Evolutionary conservation across 2,329 filamentous ascomycete genomes (phyloP).

Genomic region (Magnaporthiopsis rhizophila): DNA sequence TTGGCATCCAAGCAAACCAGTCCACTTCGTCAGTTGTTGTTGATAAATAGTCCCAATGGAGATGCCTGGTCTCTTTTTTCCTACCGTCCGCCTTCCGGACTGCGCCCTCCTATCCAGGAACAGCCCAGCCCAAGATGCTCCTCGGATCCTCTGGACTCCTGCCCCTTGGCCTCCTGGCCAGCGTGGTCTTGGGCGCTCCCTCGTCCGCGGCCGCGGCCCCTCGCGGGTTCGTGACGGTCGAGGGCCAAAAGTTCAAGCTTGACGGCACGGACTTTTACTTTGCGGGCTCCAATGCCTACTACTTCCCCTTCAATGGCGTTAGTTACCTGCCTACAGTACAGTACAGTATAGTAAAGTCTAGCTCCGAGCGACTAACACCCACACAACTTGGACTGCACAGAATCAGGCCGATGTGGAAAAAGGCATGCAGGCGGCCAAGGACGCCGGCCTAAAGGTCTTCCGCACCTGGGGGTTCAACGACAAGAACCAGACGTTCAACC

Average conservation of each 20-base stretch:
- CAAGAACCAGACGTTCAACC: slow-evolving; percentile 6
- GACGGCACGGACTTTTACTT: slow-evolving; percentile 49
- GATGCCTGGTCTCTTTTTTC: not conserved
- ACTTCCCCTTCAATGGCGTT: slow-evolving; percentile 46
- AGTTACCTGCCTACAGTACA: slow-evolving; percentile 8
- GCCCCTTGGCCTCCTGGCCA: slow-evolving; percentile 6
- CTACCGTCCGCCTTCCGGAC: not conserved
- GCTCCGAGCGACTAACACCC: not conserved
- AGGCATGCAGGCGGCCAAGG: slow-evolving; percentile 54
- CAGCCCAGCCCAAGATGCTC: slow-evolving; percentile 6
- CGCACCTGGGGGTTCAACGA: slow-evolving; percentile 12
- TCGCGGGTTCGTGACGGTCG: slow-evolving; percentile 38
- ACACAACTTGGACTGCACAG: slow-evolving; percentile 19
- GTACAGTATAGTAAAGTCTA: too few species aligned
- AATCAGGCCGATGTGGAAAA: slow-evolving; percentile 40
- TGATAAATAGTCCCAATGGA: not conserved
- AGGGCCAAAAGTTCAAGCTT: slow-evolving; percentile 42
- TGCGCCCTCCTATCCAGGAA: not conserved
- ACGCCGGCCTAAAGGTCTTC: slow-evolving; percentile 23
- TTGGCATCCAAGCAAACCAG: not conserved
- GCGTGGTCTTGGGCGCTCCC: slow-evolving; percentile 4
- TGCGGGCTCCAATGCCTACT: slow-evolving; percentile 50
- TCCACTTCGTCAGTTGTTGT: not conserved
- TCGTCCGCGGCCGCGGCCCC: slow-evolving; percentile 11
- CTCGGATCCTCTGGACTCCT: not conserved